Evolutionary conservation across 345 rosid species (phyloP).

Genomic region (Dipteronia dyeriana): DNA sequence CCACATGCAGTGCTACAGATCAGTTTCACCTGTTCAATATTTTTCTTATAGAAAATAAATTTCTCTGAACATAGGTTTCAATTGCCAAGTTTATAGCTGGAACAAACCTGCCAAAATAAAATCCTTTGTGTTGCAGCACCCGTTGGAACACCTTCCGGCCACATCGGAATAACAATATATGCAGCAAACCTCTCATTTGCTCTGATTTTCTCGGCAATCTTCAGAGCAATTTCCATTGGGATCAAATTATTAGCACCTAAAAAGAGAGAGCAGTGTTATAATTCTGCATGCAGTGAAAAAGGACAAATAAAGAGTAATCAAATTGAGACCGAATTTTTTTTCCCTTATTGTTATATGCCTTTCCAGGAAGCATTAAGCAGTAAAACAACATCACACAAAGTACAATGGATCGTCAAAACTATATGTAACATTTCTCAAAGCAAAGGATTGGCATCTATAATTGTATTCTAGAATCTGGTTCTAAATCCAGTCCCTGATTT

Average conservation of each 20-base stretch:
- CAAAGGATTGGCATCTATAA: too few species aligned
- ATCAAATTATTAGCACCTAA: constrained; percentile 92
- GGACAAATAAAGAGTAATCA: not conserved
- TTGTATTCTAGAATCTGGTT: too few species aligned
- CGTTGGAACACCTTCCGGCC: constrained; percentile 97
- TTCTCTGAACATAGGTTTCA: constrained; percentile 9
- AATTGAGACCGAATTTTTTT: not conserved
- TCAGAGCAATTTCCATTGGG: constrained; percentile 96
- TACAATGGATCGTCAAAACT: not conserved
- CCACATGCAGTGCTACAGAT: not conserved
- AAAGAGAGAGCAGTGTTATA: constrained; percentile 16
- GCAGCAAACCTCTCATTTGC: constrained; percentile 92
- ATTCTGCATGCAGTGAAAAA: constrained; percentile 4
- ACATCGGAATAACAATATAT: constrained; percentile 89
- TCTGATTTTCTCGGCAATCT: constrained; percentile 84
- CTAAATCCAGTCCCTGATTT: too few species aligned
- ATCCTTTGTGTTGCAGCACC: constrained; percentile 92
- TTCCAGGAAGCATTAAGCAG: constrained; percentile 1
- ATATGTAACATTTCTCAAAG: not conserved
- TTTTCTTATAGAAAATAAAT: not conserved
- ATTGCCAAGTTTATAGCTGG: constrained; percentile 12
- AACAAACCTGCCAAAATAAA: constrained; percentile 88
- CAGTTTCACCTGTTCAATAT: not conserved
- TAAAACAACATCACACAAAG: not conserved
- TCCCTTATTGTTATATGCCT: not conserved